Conservation (phyloP, 2,329 filamentous ascomycete genomes). For the Fusarium begoniae region DNA sequence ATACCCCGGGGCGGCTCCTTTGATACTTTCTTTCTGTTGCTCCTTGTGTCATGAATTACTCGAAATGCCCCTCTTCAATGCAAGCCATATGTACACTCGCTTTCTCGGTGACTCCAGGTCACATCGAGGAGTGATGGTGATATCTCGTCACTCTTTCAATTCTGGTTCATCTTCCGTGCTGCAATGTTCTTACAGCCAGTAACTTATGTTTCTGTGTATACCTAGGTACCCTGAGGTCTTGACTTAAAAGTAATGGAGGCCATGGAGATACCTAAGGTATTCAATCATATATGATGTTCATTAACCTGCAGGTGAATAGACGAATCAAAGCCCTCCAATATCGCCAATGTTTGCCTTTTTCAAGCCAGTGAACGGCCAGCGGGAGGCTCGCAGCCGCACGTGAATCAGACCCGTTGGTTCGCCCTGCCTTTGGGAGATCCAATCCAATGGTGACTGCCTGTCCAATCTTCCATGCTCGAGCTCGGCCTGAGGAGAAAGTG, state of each 20-base stretch:
- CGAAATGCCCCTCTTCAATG: background rate
- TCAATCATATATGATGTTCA: background rate
- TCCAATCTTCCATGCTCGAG: background rate
- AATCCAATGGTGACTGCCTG: background rate
- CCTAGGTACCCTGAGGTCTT: background rate
- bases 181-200: background rate
- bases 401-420: conserved; percentile 25
- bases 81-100: background rate
- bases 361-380: background rate
- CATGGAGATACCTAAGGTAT: background rate
- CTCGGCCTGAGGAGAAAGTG: background rate
- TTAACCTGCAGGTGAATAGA: background rate
- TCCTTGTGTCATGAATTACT: background rate
- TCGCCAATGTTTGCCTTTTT: background rate
- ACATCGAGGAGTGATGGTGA: background rate
- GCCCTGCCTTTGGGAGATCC: background rate
- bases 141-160: background rate
- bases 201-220: background rate
- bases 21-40: background rate
- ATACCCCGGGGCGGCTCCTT: background rate
- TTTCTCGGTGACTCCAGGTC: background rate
- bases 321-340: background rate
- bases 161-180: background rate
- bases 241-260: background rate
- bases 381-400: conserved; percentile 20